Evolutionary conservation across 2,329 filamentous ascomycete genomes (phyloP).

Genomic region (Sarocladium brachiariae): DNA sequence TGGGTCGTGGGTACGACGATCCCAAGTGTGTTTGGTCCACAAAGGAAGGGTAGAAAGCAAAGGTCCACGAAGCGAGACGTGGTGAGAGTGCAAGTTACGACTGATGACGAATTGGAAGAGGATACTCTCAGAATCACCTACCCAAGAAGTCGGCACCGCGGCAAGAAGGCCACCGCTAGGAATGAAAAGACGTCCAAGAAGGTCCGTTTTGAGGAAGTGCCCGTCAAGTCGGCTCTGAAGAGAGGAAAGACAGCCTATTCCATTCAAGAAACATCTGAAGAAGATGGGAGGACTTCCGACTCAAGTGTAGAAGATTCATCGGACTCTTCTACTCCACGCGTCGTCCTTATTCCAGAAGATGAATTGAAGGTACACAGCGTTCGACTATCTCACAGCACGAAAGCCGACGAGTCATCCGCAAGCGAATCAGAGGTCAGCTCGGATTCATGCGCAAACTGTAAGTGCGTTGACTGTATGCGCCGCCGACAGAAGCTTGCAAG

Average conservation of each 20-base stretch:
- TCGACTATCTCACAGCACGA: neutral
- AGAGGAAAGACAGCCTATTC: constrained; percentile 14
- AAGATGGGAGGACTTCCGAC: constrained; percentile 9
- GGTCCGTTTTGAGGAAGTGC: constrained; percentile 33
- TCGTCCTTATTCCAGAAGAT: neutral
- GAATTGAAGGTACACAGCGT: neutral
- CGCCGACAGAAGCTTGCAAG: constrained; percentile 17
- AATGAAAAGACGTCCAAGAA: constrained; percentile 26
- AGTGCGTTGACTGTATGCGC: constrained; percentile 24
- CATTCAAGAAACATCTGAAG: neutral
- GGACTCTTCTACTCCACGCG: constrained; percentile 13
- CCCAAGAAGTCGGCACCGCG: constrained; percentile 29
- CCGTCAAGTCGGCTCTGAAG: constrained; percentile 32
- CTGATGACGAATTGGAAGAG: constrained; percentile 44
- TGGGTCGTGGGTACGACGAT: constrained; percentile 34
- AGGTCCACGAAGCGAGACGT: constrained; percentile 18
- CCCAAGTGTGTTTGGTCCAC: constrained; percentile 20
- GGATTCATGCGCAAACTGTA: constrained; percentile 29
- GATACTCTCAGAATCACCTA: constrained; percentile 43
- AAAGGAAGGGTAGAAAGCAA: constrained; percentile 16
- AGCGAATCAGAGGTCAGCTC: constrained; percentile 18
- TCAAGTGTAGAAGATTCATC: constrained; percentile 16
- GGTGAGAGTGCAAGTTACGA: constrained; percentile 36
- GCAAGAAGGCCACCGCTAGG: neutral
- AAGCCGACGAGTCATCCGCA: constrained; percentile 10